Evolutionary conservation across 139 green algal species (phyloP).

Genomic region (Chloropicon primus): DNA sequence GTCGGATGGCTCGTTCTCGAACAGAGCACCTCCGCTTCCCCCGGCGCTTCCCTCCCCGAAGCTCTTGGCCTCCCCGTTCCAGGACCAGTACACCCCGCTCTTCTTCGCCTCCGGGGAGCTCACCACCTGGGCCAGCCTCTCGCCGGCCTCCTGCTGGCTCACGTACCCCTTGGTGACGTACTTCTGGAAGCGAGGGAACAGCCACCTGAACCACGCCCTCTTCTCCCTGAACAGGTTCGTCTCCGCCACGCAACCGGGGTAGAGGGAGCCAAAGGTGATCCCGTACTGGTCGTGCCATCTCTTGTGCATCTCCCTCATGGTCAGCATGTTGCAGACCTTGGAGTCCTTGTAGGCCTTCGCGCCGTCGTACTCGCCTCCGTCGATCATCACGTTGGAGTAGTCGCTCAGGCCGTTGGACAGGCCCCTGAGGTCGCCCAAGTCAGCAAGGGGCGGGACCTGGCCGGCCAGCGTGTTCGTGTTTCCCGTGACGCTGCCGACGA

Average conservation of each 20-base stretch:
- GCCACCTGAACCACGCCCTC: constrained; percentile 49
- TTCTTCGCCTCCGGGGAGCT: constrained; percentile 45
- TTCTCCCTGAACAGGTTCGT: constrained; percentile 87
- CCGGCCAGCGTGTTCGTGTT: constrained; percentile 90
- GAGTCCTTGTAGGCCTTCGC: constrained; percentile 96
- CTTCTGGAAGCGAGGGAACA: constrained; percentile 93
- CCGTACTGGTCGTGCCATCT: constrained; percentile 59
- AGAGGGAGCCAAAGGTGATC: constrained; percentile 75
- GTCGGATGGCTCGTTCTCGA: constrained; percentile 25
- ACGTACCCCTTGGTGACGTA: constrained; percentile 90
- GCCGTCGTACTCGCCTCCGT: constrained; percentile 74
- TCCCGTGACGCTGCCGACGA: constrained; percentile 88
- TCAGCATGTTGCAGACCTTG: constrained; percentile 97
- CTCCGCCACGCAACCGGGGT: constrained; percentile 92
- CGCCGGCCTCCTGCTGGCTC: constrained; percentile 69
- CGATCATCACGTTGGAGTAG: constrained; percentile 54
- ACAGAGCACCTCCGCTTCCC: neutral
- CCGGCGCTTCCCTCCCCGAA: neutral
- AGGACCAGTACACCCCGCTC: constrained; percentile 33
- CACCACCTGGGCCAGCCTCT: constrained; percentile 68
- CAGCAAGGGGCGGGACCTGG: constrained; percentile 80
- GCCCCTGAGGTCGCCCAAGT: constrained; percentile 75
- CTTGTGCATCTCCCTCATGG: constrained; percentile 72
- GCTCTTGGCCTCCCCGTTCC: constrained; percentile 17
- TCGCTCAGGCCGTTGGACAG: constrained; percentile 31